These are phyloP conservation scores for Sporothrix curviconia DNA, from an alignment of 2,329 filamentous ascomycete genomes.

Conservation along the genomic window DNA sequence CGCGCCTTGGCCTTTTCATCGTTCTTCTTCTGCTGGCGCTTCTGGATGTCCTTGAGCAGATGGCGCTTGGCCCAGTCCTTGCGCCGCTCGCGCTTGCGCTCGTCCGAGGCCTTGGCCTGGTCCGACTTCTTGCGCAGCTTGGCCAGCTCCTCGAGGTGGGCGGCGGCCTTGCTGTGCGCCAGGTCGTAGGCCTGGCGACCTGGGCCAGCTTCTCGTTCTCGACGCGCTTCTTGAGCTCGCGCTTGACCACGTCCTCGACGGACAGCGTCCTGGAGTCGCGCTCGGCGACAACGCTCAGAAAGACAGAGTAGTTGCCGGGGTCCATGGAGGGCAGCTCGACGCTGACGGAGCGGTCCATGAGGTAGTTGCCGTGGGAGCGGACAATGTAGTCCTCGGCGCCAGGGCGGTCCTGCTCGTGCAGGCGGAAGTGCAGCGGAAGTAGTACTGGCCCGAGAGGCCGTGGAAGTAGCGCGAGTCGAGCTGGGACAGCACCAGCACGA, in stretches of 20 bases:
- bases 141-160: conserved; percentile 35
- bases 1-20: conserved; percentile 35
- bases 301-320: conserved; percentile 66
- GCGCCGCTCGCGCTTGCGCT: conserved; percentile 37
- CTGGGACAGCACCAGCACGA: conserved; percentile 52
- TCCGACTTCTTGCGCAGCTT: conserved; percentile 42
- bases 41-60: conserved; percentile 32
- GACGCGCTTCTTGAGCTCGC: conserved; percentile 52
- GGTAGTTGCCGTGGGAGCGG: conserved; percentile 45
- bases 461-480: conserved; percentile 52
- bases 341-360: conserved; percentile 68
- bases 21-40: conserved; percentile 36
- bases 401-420: conserved; percentile 41
- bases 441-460: conserved; percentile 51
- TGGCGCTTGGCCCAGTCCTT: conserved; percentile 33
- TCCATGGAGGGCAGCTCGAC: conserved; percentile 66
- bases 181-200: conserved; percentile 64
- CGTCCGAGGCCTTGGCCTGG: conserved; percentile 41
- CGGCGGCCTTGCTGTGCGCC: conserved; percentile 54
- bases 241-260: conserved; percentile 62
- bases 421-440: conserved; percentile 47
- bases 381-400: conserved; percentile 46
- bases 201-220: conserved; percentile 73
- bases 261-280: conserved; percentile 42
- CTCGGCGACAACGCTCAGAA: conserved; percentile 66